Conservation (phyloP, 2,329 filamentous ascomycete species). For the Aspergillus clavatus region DNA sequence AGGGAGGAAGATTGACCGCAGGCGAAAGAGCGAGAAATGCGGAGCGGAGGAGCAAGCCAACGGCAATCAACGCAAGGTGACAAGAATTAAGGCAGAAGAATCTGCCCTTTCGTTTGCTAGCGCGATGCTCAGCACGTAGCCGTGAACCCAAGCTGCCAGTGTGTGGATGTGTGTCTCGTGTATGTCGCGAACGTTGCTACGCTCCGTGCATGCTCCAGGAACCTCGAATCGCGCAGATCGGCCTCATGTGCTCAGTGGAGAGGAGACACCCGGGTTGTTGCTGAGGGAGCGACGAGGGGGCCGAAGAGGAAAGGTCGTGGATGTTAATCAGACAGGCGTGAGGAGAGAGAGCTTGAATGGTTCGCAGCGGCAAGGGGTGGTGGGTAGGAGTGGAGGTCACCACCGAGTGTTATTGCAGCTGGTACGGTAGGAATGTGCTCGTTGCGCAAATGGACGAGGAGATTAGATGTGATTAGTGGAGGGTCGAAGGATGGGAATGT, state of each 20-base stretch:
- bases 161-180: conserved; percentile 18
- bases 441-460: conserved; percentile 24
- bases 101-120: conserved; percentile 34
- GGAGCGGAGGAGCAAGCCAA: conserved; percentile 16
- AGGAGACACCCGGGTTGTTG: conserved; percentile 12
- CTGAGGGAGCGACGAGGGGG: conserved; percentile 21
- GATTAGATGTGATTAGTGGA: conserved; percentile 31
- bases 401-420: conserved; percentile 22
- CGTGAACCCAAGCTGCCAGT: conserved; percentile 23
- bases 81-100: conserved; percentile 23
- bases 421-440: conserved; percentile 31
- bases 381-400: conserved; percentile 16
- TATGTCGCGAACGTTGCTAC: conserved; percentile 27
- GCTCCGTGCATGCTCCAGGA: conserved; percentile 41
- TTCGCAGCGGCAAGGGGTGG: conserved; percentile 32
- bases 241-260: conserved; percentile 33
- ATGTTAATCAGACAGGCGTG: conserved; percentile 23
- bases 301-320: conserved; percentile 9
- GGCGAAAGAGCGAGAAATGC: conserved; percentile 23
- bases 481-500: conserved; percentile 31
- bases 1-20: conserved; percentile 19
- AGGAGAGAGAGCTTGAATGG: conserved; percentile 24
- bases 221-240: conserved; percentile 35
- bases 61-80: conserved; percentile 31
- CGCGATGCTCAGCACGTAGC: conserved; percentile 22